Percentiles rank a stretch among this genome's conserved stretches.
Conservation (phyloP, 2,329 filamentous ascomycete species). For the Epichloe hybrida region DNA sequence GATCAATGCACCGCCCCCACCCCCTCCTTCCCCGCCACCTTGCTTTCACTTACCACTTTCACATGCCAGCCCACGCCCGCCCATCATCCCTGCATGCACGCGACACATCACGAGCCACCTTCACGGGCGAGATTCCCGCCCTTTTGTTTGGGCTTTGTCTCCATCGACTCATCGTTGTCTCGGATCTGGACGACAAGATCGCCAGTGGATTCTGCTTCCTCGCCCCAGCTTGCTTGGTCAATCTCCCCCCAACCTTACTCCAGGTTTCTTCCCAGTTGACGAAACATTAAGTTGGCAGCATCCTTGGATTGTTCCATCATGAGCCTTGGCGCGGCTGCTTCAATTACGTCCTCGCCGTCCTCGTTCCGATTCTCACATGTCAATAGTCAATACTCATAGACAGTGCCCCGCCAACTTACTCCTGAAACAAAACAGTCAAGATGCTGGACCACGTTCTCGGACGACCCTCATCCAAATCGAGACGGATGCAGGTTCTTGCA, state of each 20-base stretch:
- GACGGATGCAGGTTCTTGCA: slow-evolving; percentile 81
- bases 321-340: background rate
- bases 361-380: slow-evolving; percentile 1
- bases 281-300: background rate
- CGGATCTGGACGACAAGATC: no score
- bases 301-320: background rate
- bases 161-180: no score
- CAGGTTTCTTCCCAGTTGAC: background rate
- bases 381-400: background rate
- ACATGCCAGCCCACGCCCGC: background rate
- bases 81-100: background rate
- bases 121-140: background rate
- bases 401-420: background rate
- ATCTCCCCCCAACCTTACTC: background rate
- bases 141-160: no score
- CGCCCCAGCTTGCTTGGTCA: background rate
- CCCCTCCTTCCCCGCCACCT: no score
- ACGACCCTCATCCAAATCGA: slow-evolving; percentile 78
- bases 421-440: slow-evolving; percentile 2
- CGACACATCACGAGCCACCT: background rate
- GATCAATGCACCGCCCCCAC: no score
- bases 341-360: background rate
- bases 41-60: background rate
- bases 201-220: no score
- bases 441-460: slow-evolving; percentile 85